Percentiles rank a stretch among this genome's conserved stretches.
Conservation (phyloP, 169 alveolate species). For the Plasmodium berghei region DNA sequence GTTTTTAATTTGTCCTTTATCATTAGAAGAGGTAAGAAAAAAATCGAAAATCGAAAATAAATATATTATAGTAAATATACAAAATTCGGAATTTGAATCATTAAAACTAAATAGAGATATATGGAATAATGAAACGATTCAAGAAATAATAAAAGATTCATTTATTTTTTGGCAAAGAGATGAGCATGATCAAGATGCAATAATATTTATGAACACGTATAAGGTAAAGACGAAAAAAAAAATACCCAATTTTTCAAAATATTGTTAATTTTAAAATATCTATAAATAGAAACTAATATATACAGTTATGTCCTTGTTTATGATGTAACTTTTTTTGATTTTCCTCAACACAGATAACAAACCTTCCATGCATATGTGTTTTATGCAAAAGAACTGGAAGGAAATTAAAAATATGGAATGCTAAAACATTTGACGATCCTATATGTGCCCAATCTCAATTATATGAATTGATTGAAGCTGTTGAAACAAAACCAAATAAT, state of each 20-base stretch:
- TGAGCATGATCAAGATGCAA: constrained; percentile 58
- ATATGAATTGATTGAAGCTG: constrained; percentile 52
- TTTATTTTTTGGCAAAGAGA: constrained; percentile 65
- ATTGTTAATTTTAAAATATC: not conserved
- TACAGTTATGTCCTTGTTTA: not conserved
- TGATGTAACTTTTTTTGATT: not conserved
- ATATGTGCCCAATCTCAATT: constrained; percentile 71
- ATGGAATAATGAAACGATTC: constrained; percentile 62
- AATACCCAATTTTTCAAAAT: not conserved
- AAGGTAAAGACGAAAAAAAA: constrained; percentile 28
- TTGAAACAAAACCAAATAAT: constrained; percentile 14
- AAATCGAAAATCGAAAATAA: constrained; percentile 43
- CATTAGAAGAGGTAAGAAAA: constrained; percentile 58
- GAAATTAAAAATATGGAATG: constrained; percentile 75
- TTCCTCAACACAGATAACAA: constrained; percentile 16
- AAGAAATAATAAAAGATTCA: constrained; percentile 46
- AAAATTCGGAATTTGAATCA: constrained; percentile 59
- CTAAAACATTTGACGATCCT: constrained; percentile 52
- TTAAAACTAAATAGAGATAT: constrained; percentile 53
- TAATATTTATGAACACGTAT: constrained; percentile 42
- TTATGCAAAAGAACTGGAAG: constrained; percentile 67
- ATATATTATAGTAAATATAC: constrained; percentile 46
- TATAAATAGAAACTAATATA: not conserved
- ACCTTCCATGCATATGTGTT: constrained; percentile 51
- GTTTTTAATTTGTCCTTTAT: constrained; percentile 24